These are phyloP conservation scores for Arachnomyces sp. DNA, from an alignment of 2,329 filamentous ascomycete genomes.

Conservation along the genomic window DNA sequence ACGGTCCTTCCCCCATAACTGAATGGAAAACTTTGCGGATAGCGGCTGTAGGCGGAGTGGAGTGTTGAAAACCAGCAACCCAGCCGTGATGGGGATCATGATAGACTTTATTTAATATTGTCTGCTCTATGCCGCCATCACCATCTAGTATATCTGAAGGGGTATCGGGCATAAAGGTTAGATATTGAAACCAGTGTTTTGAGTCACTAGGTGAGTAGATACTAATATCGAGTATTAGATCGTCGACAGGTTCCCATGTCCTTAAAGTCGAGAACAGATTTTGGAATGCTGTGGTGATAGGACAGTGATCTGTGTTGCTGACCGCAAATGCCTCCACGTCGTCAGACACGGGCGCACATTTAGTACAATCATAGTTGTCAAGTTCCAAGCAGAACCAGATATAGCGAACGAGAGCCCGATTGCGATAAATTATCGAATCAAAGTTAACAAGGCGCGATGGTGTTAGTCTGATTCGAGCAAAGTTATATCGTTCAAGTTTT, in stretches of 20 bases:
- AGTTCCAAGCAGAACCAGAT: too few relatives aligned
- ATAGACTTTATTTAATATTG: conserved; percentile 1
- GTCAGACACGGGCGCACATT: too few relatives aligned
- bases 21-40: conserved; percentile 16
- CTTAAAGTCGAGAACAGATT: conserved; percentile 22
- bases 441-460: too few relatives aligned
- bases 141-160: conserved; percentile 9
- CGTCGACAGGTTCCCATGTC: conserved; percentile 18
- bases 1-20: conserved; percentile 23
- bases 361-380: too few relatives aligned
- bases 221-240: conserved; percentile 25
- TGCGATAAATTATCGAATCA: too few relatives aligned
- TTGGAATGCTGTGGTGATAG: conserved; percentile 18
- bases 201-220: conserved; percentile 25
- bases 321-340: too few relatives aligned
- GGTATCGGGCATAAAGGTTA: conserved; percentile 17
- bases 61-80: conserved; percentile 2
- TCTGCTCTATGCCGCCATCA: conserved; percentile 4
- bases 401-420: too few relatives aligned
- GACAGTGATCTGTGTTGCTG: too few relatives aligned
- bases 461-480: too few relatives aligned
- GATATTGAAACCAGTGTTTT: conserved; percentile 25
- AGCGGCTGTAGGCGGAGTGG: conserved; percentile 4
- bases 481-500: too few relatives aligned
- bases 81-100: not conserved